Base-by-base conservation (phyloP, 495 filamentous ascomycete species). In the Xylaria venustula region DNA sequence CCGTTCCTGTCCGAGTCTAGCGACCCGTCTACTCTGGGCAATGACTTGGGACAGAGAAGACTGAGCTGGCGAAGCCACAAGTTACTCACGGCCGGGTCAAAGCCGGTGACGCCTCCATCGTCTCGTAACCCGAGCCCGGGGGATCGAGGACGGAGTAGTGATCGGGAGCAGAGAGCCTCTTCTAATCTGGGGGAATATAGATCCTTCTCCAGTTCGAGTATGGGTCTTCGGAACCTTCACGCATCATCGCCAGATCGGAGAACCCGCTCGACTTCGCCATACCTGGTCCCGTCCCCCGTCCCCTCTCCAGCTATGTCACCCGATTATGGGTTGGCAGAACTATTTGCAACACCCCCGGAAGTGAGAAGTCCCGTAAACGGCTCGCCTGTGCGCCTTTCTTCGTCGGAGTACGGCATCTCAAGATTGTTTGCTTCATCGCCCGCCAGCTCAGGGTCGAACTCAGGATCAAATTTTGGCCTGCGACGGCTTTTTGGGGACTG, bases 41-140 rank as follows among this genome's bases (percentile, higher is more conserved):
- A 23, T 8, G 56, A 23, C 0, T 6, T 15, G 15, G 53, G 25
- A 2, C 57, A 32, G 14, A 30, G 36, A 5, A 30, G 37, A 14
- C 36, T 60, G 5, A 49, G 37, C 34, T 60, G 57, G 57, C 57
- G 47, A 12, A 60, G 37, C 57, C 48, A 32, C 2, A 60, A 60
- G 4, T n/a, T 60, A 14, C 57, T 60, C n/a, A 42, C 57, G 25
- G 26, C 47, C 9, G 47, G 47, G 11, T 34, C 57, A 9, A 7
- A 40, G 11, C 57, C 57, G 19, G 47, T 17, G 19, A 60, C 57
- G 37, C 57, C 57, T 1, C 45, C 23, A 5, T 52, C 37, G 26
- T 52, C 57, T 11, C 47, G 57, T 8, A 51, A 52, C 11, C 23
- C 34, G 32, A 52, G 57, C 4, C 52, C 52, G 14, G 22, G 11